Conservation (phyloP, 129 eudicot species). For the Helichrysum umbraculigerum region DNA sequence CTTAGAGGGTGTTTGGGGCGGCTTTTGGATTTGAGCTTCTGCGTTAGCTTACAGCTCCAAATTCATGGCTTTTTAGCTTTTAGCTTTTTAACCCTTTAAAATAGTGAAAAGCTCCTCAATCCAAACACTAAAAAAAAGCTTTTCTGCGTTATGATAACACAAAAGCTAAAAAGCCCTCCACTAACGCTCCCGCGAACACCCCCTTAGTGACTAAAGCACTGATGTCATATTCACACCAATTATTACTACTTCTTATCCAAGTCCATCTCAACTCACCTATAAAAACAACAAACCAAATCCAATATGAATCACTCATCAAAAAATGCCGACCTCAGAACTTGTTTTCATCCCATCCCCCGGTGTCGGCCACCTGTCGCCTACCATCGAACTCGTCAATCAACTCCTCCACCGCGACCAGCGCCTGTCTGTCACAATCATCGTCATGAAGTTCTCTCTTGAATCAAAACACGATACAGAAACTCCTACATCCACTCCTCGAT, state of each 20-base stretch:
- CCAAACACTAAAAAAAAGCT: too few species aligned
- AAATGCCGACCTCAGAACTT: slow-evolving; percentile 3
- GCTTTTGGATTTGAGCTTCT: too few species aligned
- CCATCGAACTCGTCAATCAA: slow-evolving; percentile 31
- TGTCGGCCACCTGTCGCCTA: slow-evolving; percentile 29
- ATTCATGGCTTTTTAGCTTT: too few species aligned
- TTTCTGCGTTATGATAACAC: too few species aligned
- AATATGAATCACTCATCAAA: neutral
- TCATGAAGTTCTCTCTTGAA: slow-evolving; percentile 9
- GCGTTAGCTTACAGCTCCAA: too few species aligned
- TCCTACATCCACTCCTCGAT: neutral
- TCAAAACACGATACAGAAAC: neutral
- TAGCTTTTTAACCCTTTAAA: too few species aligned
- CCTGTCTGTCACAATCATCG: slow-evolving; percentile 32
- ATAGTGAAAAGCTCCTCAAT: too few species aligned
- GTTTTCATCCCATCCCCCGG: slow-evolving; percentile 38
- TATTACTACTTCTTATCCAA: neutral
- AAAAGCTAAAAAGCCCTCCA: too few species aligned
- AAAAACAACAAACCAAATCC: neutral
- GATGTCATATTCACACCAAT: neutral
- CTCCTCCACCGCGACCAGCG: slow-evolving; percentile 28
- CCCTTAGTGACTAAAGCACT: slow-evolving; percentile 9
- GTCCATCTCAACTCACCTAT: neutral
- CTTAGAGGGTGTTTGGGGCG: too few species aligned
- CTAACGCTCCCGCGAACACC: too few species aligned